Evolutionary conservation across 78 protist species (phyloP), one percentile per base, ranked within the genome.

Genomic region (Dictyostelium intermedium): DNA sequence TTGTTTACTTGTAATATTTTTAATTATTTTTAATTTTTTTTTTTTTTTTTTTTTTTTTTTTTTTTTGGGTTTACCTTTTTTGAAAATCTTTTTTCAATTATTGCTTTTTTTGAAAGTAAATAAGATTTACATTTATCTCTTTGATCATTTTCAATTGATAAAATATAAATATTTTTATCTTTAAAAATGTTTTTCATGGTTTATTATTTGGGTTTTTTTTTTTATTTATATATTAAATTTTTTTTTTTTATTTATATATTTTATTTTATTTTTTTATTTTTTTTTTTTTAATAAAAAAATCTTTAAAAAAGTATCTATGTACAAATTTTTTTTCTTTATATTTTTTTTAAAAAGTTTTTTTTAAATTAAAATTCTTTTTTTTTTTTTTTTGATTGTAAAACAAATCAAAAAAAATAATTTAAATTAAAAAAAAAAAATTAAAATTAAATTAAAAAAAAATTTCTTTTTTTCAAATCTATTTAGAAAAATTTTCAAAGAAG

Each of bases 21-120:
- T 53, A 53, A 53, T 16, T 53, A 53, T 53, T 53, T 53, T 16
- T 53, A 37, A 20, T 56, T 56, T 56, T 56, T 56, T 20, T 20
- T 20, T 56, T 56, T 56, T 50, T 50, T 50, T 45, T 9, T 50
- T 50, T 50, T 50, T 9, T 50, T 50, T 50, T 1, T 14, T 50
- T 50, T 9, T 9, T 61, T n/a, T 11, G 45, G 2, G 56, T 37
- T 23, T 85, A 86, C 92, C 35, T 20, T 86, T 86, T 86, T 86
- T 35, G 92, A 45, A 76, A 86, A 86, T 50, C 92, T 45, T 86
- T 86, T 86, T 32, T 81, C 73, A 8, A 86, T 1, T 16, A 70
- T 56, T 5, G 84, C 69, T 45, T 79, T 39, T 45, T 45, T 79
- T 20, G 45, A 27, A 45, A 27, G 10, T 45, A 79, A 41, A 79